Evolutionary conservation across 2,329 filamentous ascomycete species (phyloP), one percentile per base, ranked within the genome.

Genomic region (Colletotrichum godetiae): DNA sequence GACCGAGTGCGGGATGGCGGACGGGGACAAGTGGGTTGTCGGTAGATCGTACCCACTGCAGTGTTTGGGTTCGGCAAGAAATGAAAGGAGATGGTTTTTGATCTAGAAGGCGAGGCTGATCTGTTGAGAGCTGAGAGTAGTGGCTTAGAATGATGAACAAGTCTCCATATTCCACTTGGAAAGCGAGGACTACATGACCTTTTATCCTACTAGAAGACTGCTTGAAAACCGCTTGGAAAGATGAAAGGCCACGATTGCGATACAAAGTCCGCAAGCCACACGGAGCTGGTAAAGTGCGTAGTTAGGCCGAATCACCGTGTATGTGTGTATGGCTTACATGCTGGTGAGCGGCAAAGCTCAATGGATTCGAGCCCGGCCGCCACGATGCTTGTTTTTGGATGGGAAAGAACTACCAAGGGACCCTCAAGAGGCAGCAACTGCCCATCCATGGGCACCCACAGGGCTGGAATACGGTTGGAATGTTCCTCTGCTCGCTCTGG

Each of bases 391-490:
- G 24, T 53, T 19, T 63, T 29, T 15, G 58, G 24, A 11, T 22
- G 33, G 15, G 13, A 15, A 15, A 15, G n/a, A 1, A 15, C 2
- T n/a, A 31, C 29, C 60, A n/a, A 13, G 55, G 11, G 49, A 12
- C 46, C 46, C 46, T 22, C 10, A 22, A 35, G 11, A 35, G 33
- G 11, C 33, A 35, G 33, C 33, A 10, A 35, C 6, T 8, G 10
- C 8, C 35, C 15, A 15, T 49, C 59, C 11, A 4, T 29, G 37
- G 37, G 13, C 37, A 42, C 37, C 15, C 37, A 24, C 15, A 29
- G 22, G 61, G 62, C 63, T 66, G 62, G 37, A 62, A 31, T 62
- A n/a, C 57, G 64, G 68, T 67, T 65, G 56, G 42, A 73, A 57
- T 57, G 53, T 73, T 73, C 56, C 60, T 60, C 71, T 67, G 70